Conservation (phyloP, 352 stramenopile genomes). For the Phytophthora fragariae region DNA sequence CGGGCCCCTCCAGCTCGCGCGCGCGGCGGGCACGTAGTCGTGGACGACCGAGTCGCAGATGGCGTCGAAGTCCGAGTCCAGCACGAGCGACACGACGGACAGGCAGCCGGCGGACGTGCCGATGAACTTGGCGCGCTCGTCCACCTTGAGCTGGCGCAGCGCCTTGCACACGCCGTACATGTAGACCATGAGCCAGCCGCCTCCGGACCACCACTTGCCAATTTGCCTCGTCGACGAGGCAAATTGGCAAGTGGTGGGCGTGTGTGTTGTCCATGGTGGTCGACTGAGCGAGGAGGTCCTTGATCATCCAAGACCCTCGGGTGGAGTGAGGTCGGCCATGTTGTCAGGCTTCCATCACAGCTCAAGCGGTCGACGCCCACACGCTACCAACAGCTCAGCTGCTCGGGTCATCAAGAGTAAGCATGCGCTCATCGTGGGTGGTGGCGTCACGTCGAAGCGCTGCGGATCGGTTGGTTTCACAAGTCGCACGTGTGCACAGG, state of each 20-base stretch:
- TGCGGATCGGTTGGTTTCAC: slow-evolving; percentile 1
- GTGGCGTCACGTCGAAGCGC: slow-evolving; percentile 1
- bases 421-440: slow-evolving; percentile 8
- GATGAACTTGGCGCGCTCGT: slow-evolving; percentile 52
- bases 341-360: slow-evolving; percentile 1
- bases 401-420: slow-evolving; percentile 15
- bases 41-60: slow-evolving; percentile 51
- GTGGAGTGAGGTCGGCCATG: slow-evolving; percentile 3
- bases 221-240: slow-evolving; percentile 5
- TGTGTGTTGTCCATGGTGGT: neutral
- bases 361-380: neutral
- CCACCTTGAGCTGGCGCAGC: slow-evolving; percentile 50
- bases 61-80: slow-evolving; percentile 54
- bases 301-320: slow-evolving; percentile 12
- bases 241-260: slow-evolving; percentile 37
- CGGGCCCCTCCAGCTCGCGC: slow-evolving; percentile 30
- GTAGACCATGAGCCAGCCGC: slow-evolving; percentile 70
- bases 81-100: slow-evolving; percentile 49
- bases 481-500: neutral
- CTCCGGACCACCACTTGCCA: too few species aligned
- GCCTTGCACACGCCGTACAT: slow-evolving; percentile 67
- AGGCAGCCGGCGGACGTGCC: slow-evolving; percentile 54
- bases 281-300: neutral
- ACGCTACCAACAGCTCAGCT: neutral
- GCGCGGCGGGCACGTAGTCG: slow-evolving; percentile 36